Percentiles rank a stretch among this genome's conserved stretches.
These are phyloP conservation scores for Rhynchosporium secalis DNA, from an alignment of 2,329 filamentous ascomycete species.

Conservation along the genomic window DNA sequence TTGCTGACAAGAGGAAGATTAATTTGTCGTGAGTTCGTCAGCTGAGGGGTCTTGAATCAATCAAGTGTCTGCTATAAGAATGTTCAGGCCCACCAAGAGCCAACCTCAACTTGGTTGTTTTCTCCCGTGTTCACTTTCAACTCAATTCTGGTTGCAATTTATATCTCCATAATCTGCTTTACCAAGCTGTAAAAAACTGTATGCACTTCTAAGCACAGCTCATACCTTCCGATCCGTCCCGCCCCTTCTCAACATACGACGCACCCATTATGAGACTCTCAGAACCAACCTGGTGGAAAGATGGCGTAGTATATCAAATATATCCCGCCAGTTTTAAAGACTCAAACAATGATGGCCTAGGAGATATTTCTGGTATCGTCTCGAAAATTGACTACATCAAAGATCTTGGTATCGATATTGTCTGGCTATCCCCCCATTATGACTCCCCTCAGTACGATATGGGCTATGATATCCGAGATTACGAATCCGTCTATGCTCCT, in stretches of 20 bases:
- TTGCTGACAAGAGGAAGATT: not conserved
- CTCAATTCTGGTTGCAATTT: no score
- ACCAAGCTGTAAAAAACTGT: no score
- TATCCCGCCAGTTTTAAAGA: conserved; percentile 60
- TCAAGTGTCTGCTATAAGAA: not conserved
- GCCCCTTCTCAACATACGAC: no score
- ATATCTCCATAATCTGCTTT: no score
- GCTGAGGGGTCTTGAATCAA: conserved; percentile 6
- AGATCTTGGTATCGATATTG: conserved; percentile 59
- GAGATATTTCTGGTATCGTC: conserved; percentile 61
- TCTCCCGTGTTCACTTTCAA: no score
- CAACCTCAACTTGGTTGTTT: not conserved
- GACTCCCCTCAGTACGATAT: conserved; percentile 66
- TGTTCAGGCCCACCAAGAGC: not conserved
- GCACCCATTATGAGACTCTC: conserved; percentile 7
- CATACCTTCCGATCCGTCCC: not conserved
- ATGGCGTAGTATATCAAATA: conserved; percentile 57
- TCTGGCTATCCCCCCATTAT: conserved; percentile 69
- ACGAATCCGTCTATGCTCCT: conserved; percentile 62
- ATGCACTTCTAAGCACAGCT: not conserved
- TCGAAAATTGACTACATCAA: conserved; percentile 62
- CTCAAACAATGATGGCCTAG: conserved; percentile 59
- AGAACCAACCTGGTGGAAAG: conserved; percentile 53
- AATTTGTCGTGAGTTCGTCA: conserved; percentile 20
- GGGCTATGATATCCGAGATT: conserved; percentile 71